These are phyloP conservation scores for Aspergillus hortae DNA, from an alignment of 2,329 filamentous ascomycete species.

Conservation along the genomic window DNA sequence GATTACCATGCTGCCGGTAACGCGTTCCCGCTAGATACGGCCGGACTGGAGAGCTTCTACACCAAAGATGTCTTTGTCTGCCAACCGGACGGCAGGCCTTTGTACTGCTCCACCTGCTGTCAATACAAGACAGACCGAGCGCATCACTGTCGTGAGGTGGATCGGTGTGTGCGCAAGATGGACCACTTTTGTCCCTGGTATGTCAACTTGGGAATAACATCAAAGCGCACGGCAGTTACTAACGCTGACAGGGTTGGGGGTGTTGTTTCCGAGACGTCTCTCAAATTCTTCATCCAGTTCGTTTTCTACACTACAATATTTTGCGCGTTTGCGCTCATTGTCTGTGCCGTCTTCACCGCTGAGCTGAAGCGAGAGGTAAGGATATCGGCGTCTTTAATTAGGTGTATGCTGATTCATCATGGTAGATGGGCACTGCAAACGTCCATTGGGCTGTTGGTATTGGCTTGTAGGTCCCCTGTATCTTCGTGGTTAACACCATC, in stretches of 20 bases:
- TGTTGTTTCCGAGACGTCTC: constrained; percentile 77
- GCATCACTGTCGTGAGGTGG: constrained; percentile 80
- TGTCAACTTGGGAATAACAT: constrained; percentile 2
- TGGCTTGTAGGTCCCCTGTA: constrained; percentile 49
- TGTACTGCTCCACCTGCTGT: constrained; percentile 79
- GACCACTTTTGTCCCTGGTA: constrained; percentile 91
- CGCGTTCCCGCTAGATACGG: constrained; percentile 52
- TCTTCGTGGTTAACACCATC: constrained; percentile 4
- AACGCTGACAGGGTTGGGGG: constrained; percentile 70
- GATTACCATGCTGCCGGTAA: constrained; percentile 21
- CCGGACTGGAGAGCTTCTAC: constrained; percentile 73
- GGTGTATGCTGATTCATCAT: constrained; percentile 11
- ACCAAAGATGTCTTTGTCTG: constrained; percentile 80
- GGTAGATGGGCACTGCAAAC: constrained; percentile 44
- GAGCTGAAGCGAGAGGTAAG: constrained; percentile 50
- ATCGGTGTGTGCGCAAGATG: constrained; percentile 81
- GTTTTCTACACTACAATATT: constrained; percentile 68
- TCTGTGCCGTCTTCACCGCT: constrained; percentile 62
- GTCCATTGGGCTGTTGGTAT: constrained; percentile 64
- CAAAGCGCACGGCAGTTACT: background rate
- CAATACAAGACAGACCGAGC: constrained; percentile 86
- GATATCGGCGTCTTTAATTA: background rate
- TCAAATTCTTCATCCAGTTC: constrained; percentile 93
- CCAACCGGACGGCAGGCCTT: constrained; percentile 75
- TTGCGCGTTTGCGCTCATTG: constrained; percentile 61